phyloP scores from a whole-genome alignment of 352 stramenopile genomes.

The Salisapilia sapeloensis region DNA sequence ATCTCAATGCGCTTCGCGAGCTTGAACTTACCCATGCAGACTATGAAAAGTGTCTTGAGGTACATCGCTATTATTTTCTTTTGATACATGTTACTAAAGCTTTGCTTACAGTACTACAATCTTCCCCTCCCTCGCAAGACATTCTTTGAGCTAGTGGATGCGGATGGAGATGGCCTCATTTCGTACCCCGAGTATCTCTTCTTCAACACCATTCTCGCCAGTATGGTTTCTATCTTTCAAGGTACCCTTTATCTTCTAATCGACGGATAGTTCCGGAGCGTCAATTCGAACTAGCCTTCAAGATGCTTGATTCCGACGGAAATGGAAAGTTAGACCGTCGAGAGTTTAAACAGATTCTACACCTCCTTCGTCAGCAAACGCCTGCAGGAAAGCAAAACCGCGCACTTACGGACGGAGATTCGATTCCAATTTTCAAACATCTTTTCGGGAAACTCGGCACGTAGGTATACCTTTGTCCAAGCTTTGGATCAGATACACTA shows the following conservation, averaged over 20 bases:
- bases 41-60: conserved; percentile 63
- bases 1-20: conserved; percentile 50
- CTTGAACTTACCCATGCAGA: conserved; percentile 71
- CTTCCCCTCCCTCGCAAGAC: conserved; percentile 35
- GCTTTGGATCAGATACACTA: not conserved
- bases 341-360: conserved; percentile 83
- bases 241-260: not conserved
- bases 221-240: conserved; percentile 17
- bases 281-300: conserved; percentile 80
- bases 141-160: conserved; percentile 77
- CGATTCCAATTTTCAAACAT: conserved; percentile 73
- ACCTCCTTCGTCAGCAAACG: conserved; percentile 63
- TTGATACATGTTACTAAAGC: not conserved
- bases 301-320: conserved; percentile 78
- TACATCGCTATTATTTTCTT: conserved; percentile 4
- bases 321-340: conserved; percentile 66
- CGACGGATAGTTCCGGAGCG: conserved; percentile 40
- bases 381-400: conserved; percentile 66
- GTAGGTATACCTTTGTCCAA: conserved; percentile 5
- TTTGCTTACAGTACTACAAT: conserved; percentile 10
- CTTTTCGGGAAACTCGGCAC: conserved; percentile 69
- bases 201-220: conserved; percentile 73
- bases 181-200: conserved; percentile 84
- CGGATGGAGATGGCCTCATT: conserved; percentile 75
- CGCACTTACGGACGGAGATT: conserved; percentile 53